Evolutionary conservation across 2,329 filamentous ascomycete genomes (phyloP), one percentile per base, ranked within the genome.

Genomic region (Cladophialophora exuberans): DNA sequence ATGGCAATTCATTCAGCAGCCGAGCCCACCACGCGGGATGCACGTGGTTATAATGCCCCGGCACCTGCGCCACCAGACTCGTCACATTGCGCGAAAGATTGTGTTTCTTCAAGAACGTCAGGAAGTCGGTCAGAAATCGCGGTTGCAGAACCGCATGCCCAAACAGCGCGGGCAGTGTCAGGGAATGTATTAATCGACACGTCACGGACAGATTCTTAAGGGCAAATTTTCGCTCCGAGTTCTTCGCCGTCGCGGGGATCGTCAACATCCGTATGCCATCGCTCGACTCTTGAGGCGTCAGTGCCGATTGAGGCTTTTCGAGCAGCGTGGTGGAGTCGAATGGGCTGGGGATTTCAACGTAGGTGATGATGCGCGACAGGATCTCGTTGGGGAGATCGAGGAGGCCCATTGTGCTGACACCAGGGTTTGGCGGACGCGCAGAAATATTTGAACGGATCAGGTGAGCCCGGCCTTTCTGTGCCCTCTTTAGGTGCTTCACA

Each of bases 371-470:
- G 2, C 81, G 74, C 48, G 78, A 67, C 18, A 86, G 70, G 41
- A 88, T 71, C 70, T 89, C 86, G 59, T 81, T 82, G 2, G 85
- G 86, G 17, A 88, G 75, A 6, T 47, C 52, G 38, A 63, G 54
- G 10, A 64, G 47, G 13, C 39, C 26, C 48, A 54, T 55, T 10
- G 28, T 38, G 30, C 36, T 26, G 13, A 17, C 13, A 11, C 5
- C n/a, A 25, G 36, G 3, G n/a, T 22, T 15, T 25, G 20, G 23
- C 13, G 15, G 1, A n/a, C n/a, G n/a, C n/a, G n/a, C n/a, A n/a
- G n/a, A n/a, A n/a, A n/a, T n/a, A n/a, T n/a, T n/a, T n/a, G n/a
- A n/a, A n/a, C n/a, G n/a, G n/a, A n/a, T n/a, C n/a, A n/a, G n/a
- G n/a, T n/a, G n/a, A n/a, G n/a, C n/a, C n/a, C n/a, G n/a, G n/a